Evolutionary conservation across 495 filamentous ascomycete genomes (phyloP), one percentile per base, ranked within the genome.

Genomic region (Opeltia flavorubescens): DNA sequence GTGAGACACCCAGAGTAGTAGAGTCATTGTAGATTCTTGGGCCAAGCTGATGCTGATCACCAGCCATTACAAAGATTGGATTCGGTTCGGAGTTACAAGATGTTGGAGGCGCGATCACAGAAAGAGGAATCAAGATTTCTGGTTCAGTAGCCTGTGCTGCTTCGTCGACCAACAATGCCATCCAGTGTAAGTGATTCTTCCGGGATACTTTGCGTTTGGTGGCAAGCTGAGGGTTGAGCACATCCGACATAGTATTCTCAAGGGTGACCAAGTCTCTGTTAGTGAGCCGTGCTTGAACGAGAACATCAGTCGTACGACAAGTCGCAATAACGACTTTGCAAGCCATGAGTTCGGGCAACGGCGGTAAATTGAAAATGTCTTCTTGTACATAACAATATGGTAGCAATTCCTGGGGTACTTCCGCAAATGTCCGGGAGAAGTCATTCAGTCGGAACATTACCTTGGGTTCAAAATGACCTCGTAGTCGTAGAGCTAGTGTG

Each of bases 131-230:
- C 18, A 69, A 54, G 25, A 65, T 57, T 43, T 75, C 70, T 15
- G 71, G 66, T 58, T 78, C 74, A 28, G 64, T 73, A 8, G 71
- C 71, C 58, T 76, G 72, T 44, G 72, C 72, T 20, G 75, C 74
- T 60, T 77, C 74, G 52, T 77, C 74, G 36, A 77, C 61, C 3
- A 77, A 53, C 11, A 77, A 62, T 23, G 70, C 71, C 27, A 57
- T 60, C 74, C 74, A 76, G 58, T 77, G 72, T 28, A 74, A 55
- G 47, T 35, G 54, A 29, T 26, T 48, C 41, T 33, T 44, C 43
- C 30, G 7, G 15, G 27, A 17, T 9, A 13, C 4, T 3, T 21
- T 17, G 50, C 2, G 2, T 43, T 45, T 4, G 18, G 43, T 3
- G 17, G 25, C 26, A 26, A 24, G 30, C 8, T 34, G 23, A 13